Evolutionary conservation across 169 alveolate species (phyloP).

Genomic region (Eimeria zaria): DNA sequence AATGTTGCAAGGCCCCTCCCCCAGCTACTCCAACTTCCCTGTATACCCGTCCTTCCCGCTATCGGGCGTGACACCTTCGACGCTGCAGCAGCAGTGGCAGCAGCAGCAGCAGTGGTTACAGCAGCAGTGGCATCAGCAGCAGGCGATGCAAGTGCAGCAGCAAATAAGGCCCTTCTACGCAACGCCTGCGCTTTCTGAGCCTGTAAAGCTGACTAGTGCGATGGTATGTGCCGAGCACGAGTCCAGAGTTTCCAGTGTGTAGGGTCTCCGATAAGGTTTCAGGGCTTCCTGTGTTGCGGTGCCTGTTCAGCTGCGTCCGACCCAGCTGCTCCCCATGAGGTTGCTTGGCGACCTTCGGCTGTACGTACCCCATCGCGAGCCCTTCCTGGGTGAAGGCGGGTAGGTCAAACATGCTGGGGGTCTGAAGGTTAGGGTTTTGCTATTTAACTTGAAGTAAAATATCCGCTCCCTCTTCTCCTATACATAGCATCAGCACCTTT

Average conservation of each 20-base stretch:
- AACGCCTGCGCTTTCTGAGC: constrained; percentile 49
- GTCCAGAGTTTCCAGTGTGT: background rate
- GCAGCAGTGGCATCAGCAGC: constrained; percentile 48
- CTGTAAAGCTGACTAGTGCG: background rate
- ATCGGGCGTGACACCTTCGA: background rate
- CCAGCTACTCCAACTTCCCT: constrained; percentile 15
- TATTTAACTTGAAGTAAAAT: background rate
- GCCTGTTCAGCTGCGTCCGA: constrained; percentile 61
- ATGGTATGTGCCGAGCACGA: background rate
- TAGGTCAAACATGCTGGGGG: background rate
- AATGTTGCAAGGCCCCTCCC: constrained; percentile 26
- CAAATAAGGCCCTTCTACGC: background rate
- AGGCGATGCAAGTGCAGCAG: constrained; percentile 62
- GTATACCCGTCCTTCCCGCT: constrained; percentile 51
- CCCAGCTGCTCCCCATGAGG: constrained; percentile 70
- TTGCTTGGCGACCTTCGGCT: constrained; percentile 63
- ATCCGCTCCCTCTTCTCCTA: background rate
- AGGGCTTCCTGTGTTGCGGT: background rate
- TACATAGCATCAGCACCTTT: background rate
- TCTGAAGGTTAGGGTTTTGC: background rate
- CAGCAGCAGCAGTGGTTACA: constrained; percentile 28
- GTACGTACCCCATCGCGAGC: constrained; percentile 65
- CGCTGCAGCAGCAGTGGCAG: constrained; percentile 39
- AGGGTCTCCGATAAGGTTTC: background rate
- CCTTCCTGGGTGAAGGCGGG: constrained; percentile 72